These are phyloP conservation scores for Fremontodendron californicum DNA, from an alignment of 345 rosid species.

Conservation along the genomic window DNA sequence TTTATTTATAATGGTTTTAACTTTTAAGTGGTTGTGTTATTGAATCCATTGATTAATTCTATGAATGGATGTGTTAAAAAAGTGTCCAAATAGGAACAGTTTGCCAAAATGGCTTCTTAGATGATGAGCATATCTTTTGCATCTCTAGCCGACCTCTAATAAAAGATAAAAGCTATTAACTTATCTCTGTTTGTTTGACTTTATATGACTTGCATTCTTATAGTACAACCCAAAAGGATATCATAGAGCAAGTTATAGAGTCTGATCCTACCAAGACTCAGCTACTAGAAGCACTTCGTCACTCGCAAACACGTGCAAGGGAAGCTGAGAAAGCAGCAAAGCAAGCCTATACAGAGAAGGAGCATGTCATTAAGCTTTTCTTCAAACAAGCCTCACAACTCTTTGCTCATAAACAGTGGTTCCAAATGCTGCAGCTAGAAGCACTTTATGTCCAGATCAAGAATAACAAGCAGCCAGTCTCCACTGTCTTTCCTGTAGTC, in stretches of 20 bases:
- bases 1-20: neutral
- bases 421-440: conserved; percentile 81
- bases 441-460: conserved; percentile 54
- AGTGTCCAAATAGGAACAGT: neutral
- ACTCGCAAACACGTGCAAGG: conserved; percentile 94
- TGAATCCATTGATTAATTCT: neutral
- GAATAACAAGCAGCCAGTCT: conserved; percentile 45
- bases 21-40: neutral
- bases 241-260: conserved; percentile 33
- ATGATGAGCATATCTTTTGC: neutral
- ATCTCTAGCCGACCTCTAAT: neutral
- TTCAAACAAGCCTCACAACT: conserved; percentile 91
- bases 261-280: conserved; percentile 56
- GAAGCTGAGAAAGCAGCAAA: conserved; percentile 88
- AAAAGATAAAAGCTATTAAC: neutral
- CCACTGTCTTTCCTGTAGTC: conserved; percentile 41
- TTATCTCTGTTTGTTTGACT: neutral
- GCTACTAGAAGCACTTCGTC: conserved; percentile 81
- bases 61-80: neutral
- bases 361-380: conserved; percentile 68
- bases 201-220: conserved; percentile 10
- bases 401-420: conserved; percentile 85
- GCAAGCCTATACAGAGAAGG: conserved; percentile 76
- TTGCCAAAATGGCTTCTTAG: neutral
- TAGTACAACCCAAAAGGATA: conserved; percentile 22